Evolutionary conservation across 495 filamentous ascomycete species (phyloP).

Genomic region (Aspergillus wentii): DNA sequence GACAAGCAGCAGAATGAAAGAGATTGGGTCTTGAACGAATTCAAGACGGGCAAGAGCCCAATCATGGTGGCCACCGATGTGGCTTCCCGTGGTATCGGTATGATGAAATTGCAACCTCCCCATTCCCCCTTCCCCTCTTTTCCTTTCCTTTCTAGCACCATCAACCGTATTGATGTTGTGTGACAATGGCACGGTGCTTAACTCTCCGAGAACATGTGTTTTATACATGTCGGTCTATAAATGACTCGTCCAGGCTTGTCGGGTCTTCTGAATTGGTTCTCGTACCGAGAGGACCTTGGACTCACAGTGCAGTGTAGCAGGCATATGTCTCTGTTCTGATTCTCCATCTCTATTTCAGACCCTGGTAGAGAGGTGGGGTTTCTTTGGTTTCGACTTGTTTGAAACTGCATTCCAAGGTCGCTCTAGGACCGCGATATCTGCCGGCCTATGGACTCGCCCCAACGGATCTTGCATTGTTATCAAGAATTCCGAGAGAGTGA

Average conservation of each 20-base stretch:
- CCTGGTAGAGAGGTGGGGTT: constrained; percentile 69
- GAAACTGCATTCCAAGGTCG: constrained; percentile 65
- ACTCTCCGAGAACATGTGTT: constrained; percentile 82
- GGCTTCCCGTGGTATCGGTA: constrained; percentile 97
- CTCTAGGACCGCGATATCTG: constrained; percentile 69
- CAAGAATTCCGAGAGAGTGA: constrained; percentile 62
- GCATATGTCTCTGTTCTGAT: constrained; percentile 56
- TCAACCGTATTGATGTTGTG: constrained; percentile 57
- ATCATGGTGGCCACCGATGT: constrained; percentile 96
- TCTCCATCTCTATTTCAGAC: constrained; percentile 69
- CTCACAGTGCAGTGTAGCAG: constrained; percentile 71
- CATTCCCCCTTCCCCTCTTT: constrained; percentile 31
- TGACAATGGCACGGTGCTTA: constrained; percentile 76
- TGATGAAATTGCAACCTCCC: constrained; percentile 63
- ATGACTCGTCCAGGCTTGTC: constrained; percentile 81
- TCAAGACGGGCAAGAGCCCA: constrained; percentile 91
- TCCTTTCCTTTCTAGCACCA: constrained; percentile 26
- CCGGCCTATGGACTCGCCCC: constrained; percentile 45
- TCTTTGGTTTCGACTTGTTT: constrained; percentile 64
- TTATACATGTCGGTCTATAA: constrained; percentile 61
- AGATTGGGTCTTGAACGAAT: constrained; percentile 99
- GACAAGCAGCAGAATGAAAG: constrained; percentile 99
- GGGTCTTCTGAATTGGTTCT: constrained; percentile 70
- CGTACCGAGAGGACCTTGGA: constrained; percentile 77
- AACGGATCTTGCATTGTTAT: constrained; percentile 49